Percentiles rank a stretch among this genome's conserved stretches.
phyloP scores from a whole-genome alignment of 176 grass and related monocot genomes.

The Olyra latifolia region DNA sequence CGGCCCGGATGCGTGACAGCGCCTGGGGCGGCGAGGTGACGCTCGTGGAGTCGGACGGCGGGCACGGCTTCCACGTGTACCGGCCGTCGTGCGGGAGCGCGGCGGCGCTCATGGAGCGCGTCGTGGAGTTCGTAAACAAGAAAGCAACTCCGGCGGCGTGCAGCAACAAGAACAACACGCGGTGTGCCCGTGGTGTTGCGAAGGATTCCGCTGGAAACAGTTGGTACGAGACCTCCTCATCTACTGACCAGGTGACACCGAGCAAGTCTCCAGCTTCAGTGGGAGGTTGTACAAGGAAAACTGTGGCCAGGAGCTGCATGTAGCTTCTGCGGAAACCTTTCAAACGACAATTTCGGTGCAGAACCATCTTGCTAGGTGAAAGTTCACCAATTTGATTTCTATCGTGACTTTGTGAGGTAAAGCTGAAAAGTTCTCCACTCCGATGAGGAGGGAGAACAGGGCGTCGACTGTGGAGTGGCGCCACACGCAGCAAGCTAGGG shows the following conservation, averaged over 20 bases:
- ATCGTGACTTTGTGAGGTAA: too few species aligned
- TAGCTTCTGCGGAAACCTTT: too few species aligned
- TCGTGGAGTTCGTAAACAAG: constrained; percentile 2
- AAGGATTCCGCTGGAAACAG: background rate
- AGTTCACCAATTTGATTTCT: too few species aligned
- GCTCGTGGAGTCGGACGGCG: constrained; percentile 21
- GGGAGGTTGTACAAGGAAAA: too few species aligned
- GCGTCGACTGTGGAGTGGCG: too few species aligned
- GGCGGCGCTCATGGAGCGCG: constrained; percentile 10
- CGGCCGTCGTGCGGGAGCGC: background rate
- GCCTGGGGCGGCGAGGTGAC: background rate
- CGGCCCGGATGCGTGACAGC: background rate
- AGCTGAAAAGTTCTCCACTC: too few species aligned
- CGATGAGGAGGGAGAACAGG: too few species aligned
- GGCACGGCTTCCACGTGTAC: constrained; percentile 28
- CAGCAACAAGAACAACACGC: background rate
- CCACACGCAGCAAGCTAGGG: too few species aligned
- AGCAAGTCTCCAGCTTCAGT: background rate
- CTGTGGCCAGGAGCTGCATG: too few species aligned
- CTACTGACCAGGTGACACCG: background rate
- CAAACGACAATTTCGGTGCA: too few species aligned
- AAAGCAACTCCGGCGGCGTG: background rate
- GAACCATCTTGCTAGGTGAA: too few species aligned
- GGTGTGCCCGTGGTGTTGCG: background rate
- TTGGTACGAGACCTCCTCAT: too few species aligned